Percentiles rank a stretch among this genome's conserved stretches.
phyloP scores from a whole-genome alignment of 257 asterid genomes.

The Perilla frutescens region DNA sequence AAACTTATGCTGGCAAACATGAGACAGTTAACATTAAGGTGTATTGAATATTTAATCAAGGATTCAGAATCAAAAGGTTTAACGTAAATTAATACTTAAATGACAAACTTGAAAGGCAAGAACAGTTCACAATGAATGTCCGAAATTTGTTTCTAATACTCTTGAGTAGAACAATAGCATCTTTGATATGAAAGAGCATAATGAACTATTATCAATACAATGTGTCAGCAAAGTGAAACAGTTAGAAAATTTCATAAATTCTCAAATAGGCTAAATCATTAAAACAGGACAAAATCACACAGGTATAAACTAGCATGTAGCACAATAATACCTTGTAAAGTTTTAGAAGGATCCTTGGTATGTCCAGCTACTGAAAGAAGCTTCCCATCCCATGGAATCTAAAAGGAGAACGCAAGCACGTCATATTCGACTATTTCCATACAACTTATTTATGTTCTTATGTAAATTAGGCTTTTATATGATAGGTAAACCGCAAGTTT shows the following conservation, averaged over 20 bases:
- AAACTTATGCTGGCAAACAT: neutral
- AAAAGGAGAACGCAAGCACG: constrained; percentile 35
- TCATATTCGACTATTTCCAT: constrained; percentile 27
- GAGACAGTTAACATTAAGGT: neutral
- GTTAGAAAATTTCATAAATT: neutral
- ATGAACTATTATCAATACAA: constrained; percentile 16
- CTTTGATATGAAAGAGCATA: constrained; percentile 28
- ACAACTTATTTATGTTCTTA: constrained; percentile 10
- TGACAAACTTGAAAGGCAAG: neutral
- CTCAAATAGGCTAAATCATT: neutral
- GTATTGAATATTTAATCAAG: constrained; percentile 14
- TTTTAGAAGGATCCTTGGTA: constrained; percentile 82
- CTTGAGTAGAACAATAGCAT: constrained; percentile 19
- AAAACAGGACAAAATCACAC: constrained; percentile 23
- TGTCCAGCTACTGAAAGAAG: constrained; percentile 96
- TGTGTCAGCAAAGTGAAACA: constrained; percentile 30
- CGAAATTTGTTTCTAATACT: constrained; percentile 16
- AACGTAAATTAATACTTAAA: neutral
- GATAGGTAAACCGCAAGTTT: constrained; percentile 32
- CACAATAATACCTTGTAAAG: constrained; percentile 71
- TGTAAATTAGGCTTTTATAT: constrained; percentile 28
- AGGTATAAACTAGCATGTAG: constrained; percentile 22
- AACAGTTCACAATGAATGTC: constrained; percentile 18
- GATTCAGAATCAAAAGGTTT: neutral
- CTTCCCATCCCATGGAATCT: constrained; percentile 96